Evolutionary conservation across 1,139 yeast species (phyloP), one percentile per base, ranked within the genome.

Genomic region (Hansenula anomala): DNA sequence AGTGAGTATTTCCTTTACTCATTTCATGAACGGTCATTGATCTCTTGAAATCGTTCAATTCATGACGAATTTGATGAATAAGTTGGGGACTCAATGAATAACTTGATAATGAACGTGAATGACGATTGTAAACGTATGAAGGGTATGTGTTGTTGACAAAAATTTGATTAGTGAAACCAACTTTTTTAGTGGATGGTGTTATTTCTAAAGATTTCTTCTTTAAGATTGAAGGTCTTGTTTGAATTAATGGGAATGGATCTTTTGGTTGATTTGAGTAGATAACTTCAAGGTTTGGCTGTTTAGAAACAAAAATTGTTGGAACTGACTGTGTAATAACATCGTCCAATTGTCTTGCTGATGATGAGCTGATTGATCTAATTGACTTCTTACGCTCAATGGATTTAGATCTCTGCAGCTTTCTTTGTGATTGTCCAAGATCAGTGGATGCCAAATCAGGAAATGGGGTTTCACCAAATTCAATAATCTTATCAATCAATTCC

Each of bases 31-130:
- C 56, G 5, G 36, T 25, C 61, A 57, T 57, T 1, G 42, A 38
- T 35, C 49, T 48, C 34, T 57, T 57, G 42, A 48, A 55, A 18
- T 52, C 57, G 33, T 57, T 57, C 31, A 57, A 27, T 34, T 57
- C 60, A 22, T 45, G 39, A 40, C 58, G 53, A 37, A 57, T 53
- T 25, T 51, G 51, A 27, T 54, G 58, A 30, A 57, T 50, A n/a
- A 46, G 13, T 29, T 48, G 50, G 11, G 59, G 57, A 14, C 49
- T 46, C 16, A 52, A 33, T 20, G 47, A 46, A 28, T 43, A 43
- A n/a, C 43, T 38, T 10, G 54, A 46, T 18, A 50, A 33, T 10
- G 51, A 42, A 20, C 39, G 43, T 4, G 58, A 46, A 26, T 55
- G 56, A 33, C 61, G 51, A 33, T 57, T 51, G 35, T 57, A 57